Evolutionary conservation across 2,329 filamentous ascomycete genomes (phyloP).

Genomic region (Fusarium nisikadoi): DNA sequence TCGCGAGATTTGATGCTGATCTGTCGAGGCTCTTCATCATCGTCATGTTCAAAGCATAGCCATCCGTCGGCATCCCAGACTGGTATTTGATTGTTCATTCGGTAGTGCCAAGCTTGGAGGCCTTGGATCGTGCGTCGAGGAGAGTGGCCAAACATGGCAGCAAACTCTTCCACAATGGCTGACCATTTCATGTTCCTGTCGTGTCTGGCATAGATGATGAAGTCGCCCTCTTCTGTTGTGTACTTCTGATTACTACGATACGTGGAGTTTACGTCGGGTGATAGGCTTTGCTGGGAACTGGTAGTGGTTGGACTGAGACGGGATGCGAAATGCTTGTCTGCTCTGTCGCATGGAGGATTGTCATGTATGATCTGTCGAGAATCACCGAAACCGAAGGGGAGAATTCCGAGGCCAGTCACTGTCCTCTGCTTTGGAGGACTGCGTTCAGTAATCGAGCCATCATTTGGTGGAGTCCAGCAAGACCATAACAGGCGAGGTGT

Average conservation of each 20-base stretch:
- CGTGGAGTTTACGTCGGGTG: not conserved
- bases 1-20: constrained; percentile 52
- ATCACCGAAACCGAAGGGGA: not conserved
- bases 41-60: not conserved
- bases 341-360: not conserved
- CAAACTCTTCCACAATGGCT: not conserved
- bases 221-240: not conserved
- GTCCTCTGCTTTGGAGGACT: not conserved
- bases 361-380: not conserved
- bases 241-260: not conserved
- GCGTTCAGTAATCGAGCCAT: not conserved
- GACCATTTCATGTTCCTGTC: not conserved
- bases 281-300: not conserved
- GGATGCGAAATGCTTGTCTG: constrained; percentile 47
- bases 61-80: not conserved
- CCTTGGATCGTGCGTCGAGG: not conserved
- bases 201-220: not conserved
- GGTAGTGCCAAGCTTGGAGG: not conserved
- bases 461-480: not conserved
- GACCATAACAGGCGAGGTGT: not conserved
- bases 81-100: not conserved
- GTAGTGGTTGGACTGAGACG: constrained; percentile 45
- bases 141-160: not conserved
- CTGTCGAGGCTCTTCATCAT: not conserved
- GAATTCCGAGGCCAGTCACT: not conserved